Base-by-base conservation (phyloP, 768 basidiomycete species). In the Fomitopsis pulvina region DNA sequence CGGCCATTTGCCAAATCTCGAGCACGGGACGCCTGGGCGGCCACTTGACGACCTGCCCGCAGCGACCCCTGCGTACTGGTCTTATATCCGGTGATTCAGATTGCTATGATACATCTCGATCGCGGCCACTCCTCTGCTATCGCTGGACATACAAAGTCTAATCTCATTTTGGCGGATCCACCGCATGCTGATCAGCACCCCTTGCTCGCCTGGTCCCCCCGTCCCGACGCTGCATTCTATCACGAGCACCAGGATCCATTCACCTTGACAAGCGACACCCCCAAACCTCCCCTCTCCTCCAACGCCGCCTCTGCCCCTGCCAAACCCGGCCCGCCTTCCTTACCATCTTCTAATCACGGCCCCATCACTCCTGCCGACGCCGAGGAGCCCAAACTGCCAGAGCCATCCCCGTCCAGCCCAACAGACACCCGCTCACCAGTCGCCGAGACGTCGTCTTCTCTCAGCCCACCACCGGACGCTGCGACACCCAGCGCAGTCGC, bases 51-150 rank as follows among this genome's bases (percentile, higher is more conserved):
- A 53, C 52, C 52, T 54, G 48, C 50, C 49, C 53, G 30, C 50
- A 50, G 51, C 59, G 37, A 26, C 54, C 45, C 48, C 38, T 56
- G 48, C 43, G 54, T 47, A 50, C 53, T 47, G 52, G 48, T 37
- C 54, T 52, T 56, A 56, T 52, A 52, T 57, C 55, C 51, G 60
- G 57, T 52, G 32, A 48, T 49, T 42, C 43, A 45, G 57, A 48
- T 45, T 44, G 45, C 56, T 53, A 68, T 68, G 66, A 62, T 68
- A 52, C 66, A 67, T 61, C 58, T 67, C 54, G 62, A 67, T 64
- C 66, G 60, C 34, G 60, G 60, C 56, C 61, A 65, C 55, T 46
- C 55, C 52, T 43, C 61, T 48, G 41, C 56, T 41, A 56, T 57
- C 46, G 46, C 59, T 49, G 52, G 51, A 28, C 58, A 57, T 47